Evolutionary conservation across 148 eudicot species (phyloP).

Genomic region (Bassia scoparia): DNA sequence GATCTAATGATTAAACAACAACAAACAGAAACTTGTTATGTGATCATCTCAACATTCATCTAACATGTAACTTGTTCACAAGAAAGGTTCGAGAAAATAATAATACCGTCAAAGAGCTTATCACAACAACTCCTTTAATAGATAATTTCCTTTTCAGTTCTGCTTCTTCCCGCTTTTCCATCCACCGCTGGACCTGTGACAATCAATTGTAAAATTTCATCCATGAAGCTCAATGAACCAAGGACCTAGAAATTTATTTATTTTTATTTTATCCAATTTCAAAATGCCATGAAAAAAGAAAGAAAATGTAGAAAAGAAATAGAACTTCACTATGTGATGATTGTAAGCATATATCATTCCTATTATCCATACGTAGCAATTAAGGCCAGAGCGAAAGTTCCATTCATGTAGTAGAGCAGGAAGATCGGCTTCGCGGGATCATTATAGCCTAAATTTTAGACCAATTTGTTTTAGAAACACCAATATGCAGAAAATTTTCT

Average conservation of each 20-base stretch:
- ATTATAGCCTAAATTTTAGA: constrained; percentile 57
- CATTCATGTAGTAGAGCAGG: constrained; percentile 77
- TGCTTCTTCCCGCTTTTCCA: constrained; percentile 94
- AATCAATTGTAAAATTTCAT: constrained; percentile 11
- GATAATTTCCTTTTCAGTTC: constrained; percentile 56
- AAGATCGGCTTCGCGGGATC: constrained; percentile 68
- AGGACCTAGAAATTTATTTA: not conserved
- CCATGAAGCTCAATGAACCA: not conserved
- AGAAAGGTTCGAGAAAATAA: not conserved
- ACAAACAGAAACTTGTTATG: not conserved
- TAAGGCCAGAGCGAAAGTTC: constrained; percentile 97
- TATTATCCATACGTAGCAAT: constrained; percentile 95
- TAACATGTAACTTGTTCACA: constrained; percentile 5
- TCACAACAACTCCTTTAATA: constrained; percentile 55
- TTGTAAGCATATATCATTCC: constrained; percentile 97
- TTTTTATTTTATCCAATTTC: no score
- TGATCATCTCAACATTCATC: constrained; percentile 15
- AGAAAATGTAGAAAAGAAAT: constrained; percentile 10
- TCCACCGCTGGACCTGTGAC: constrained; percentile 84
- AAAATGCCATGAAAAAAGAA: not conserved
- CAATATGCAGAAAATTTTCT: constrained; percentile 13
- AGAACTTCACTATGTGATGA: constrained; percentile 73
- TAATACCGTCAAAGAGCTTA: constrained; percentile 49
- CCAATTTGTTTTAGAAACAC: constrained; percentile 5
- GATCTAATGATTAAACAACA: not conserved